Conservation (phyloP, 106 monocot genomes). For the Dioscorea dumetorum region DNA sequence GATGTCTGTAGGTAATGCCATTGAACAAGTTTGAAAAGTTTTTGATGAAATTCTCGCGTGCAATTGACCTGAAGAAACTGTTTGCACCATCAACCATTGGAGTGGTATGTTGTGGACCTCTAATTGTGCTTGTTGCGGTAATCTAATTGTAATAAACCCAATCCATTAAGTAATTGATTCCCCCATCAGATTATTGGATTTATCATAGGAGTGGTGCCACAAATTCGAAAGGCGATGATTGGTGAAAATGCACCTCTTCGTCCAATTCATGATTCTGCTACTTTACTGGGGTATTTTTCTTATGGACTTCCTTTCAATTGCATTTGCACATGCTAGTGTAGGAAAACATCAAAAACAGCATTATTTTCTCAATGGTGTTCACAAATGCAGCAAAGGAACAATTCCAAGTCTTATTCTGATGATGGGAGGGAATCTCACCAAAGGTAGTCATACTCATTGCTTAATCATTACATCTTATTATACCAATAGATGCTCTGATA, state of each 20-base stretch:
- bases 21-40: neutral
- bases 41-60: neutral
- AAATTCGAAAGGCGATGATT: slow-evolving; percentile 36
- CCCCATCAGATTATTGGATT: slow-evolving; percentile 56
- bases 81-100: neutral
- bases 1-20: neutral
- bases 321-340: neutral
- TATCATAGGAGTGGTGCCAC: slow-evolving; percentile 50
- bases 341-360: neutral
- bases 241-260: slow-evolving; percentile 74
- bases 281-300: slow-evolving; percentile 41
- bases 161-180: neutral
- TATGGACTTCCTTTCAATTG: neutral
- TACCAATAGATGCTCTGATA: neutral
- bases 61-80: neutral
- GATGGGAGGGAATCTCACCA: slow-evolving; percentile 39
- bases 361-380: neutral
- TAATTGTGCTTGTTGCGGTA: neutral
- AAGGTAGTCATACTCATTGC: slow-evolving; percentile 17
- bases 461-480: neutral
- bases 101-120: neutral
- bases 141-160: neutral
- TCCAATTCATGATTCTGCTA: slow-evolving; percentile 44
- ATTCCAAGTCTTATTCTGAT: slow-evolving; percentile 32
- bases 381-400: slow-evolving; percentile 19